These are phyloP conservation scores for Tuber brumale DNA, from an alignment of 495 filamentous ascomycete genomes.

Conservation along the genomic window DNA sequence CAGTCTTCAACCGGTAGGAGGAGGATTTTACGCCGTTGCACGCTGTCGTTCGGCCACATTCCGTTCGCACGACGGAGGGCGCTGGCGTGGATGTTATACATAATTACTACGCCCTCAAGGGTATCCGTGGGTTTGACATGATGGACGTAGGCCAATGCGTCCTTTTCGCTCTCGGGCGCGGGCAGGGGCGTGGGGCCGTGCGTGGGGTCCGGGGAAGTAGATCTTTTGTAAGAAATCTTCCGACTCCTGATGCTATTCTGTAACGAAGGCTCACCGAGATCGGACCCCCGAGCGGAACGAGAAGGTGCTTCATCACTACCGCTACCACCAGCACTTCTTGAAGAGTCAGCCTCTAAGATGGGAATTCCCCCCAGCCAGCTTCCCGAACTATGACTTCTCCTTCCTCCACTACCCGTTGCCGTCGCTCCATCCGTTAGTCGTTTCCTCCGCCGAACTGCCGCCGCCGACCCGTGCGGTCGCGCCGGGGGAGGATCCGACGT, in stretches of 20 bases:
- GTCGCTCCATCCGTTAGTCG: slow-evolving; percentile 10
- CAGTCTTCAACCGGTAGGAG: slow-evolving; percentile 87
- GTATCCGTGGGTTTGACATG: slow-evolving; percentile 75
- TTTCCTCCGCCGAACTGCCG: slow-evolving; percentile 11
- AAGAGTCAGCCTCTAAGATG: slow-evolving; percentile 48
- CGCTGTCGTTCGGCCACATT: slow-evolving; percentile 85
- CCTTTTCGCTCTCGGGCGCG: slow-evolving; percentile 54
- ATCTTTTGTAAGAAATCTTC: slow-evolving; percentile 16
- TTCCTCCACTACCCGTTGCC: slow-evolving; percentile 27
- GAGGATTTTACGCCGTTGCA: slow-evolving; percentile 73
- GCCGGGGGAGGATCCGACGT: slow-evolving; percentile 14
- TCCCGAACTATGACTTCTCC: slow-evolving; percentile 44
- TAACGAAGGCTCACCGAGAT: not conserved
- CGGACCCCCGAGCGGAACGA: slow-evolving; percentile 17
- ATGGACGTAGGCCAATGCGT: slow-evolving; percentile 81
- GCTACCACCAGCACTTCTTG: slow-evolving; percentile 27
- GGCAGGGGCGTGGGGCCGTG: slow-evolving; percentile 49
- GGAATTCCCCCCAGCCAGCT: slow-evolving; percentile 48
- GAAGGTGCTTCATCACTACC: slow-evolving; percentile 10
- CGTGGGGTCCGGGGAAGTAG: slow-evolving; percentile 43
- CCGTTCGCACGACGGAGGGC: slow-evolving; percentile 81
- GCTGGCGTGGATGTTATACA: slow-evolving; percentile 73
- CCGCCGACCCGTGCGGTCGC: slow-evolving; percentile 4
- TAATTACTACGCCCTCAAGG: slow-evolving; percentile 80
- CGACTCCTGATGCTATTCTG: not conserved